Percentiles rank a stretch among this genome's conserved stretches.
Evolutionary conservation across 768 basidiomycete genomes (phyloP).

Genomic region (Lanmaoa rubissima): DNA sequence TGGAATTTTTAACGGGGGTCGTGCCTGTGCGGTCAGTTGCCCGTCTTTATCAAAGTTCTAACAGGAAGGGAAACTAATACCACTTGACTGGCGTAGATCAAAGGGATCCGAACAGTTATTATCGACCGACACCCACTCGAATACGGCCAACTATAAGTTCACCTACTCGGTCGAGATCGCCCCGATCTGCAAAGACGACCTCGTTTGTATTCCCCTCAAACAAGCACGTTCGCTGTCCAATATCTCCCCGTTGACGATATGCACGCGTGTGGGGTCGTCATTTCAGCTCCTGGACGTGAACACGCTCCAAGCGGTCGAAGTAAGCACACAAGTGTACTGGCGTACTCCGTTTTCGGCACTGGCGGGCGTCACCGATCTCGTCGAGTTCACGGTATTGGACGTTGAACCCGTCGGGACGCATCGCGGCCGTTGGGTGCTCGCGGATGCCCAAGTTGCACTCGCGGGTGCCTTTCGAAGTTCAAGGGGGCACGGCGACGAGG

Average conservation of each 20-base stretch:
- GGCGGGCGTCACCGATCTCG: conserved; percentile 77
- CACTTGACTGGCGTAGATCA: conserved; percentile 45
- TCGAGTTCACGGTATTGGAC: conserved; percentile 95
- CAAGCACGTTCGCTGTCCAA: conserved; percentile 82
- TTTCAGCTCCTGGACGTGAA: conserved; percentile 88
- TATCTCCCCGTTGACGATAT: conserved; percentile 85
- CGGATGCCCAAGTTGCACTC: conserved; percentile 88
- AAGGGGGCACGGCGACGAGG: conserved; percentile 41
- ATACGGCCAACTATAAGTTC: conserved; percentile 94
- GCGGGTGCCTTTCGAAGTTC: conserved; percentile 73
- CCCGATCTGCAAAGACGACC: conserved; percentile 97
- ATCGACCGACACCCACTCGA: conserved; percentile 87
- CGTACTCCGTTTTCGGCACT: conserved; percentile 86
- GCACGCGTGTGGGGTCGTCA: conserved; percentile 88
- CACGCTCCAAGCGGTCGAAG: conserved; percentile 81
- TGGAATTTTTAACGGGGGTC: conserved; percentile 85
- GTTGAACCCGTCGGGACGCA: conserved; percentile 77
- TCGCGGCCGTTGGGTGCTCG: conserved; percentile 77
- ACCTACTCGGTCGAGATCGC: conserved; percentile 97
- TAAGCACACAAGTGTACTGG: conserved; percentile 82
- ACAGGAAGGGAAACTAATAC: background rate
- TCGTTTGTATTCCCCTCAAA: conserved; percentile 84
- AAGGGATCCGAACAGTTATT: conserved; percentile 95
- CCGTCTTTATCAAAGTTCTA: background rate
- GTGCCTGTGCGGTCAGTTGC: conserved; percentile 77